Evolutionary conservation across 2,329 filamentous ascomycete species (phyloP).

Genomic region (Thermothelomyces thermophilus): DNA sequence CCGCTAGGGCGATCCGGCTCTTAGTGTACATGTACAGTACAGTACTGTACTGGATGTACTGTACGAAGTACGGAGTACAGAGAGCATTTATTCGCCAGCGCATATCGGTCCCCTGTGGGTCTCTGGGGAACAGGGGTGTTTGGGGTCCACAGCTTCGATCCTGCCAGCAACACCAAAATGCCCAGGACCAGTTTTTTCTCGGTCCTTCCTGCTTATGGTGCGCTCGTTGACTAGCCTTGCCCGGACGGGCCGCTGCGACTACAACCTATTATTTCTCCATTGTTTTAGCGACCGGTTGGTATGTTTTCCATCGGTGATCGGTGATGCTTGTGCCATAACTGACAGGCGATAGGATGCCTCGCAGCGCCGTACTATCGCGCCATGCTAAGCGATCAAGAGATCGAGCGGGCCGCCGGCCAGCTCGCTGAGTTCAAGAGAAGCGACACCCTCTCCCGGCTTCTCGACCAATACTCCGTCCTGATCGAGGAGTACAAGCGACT

Average conservation of each 20-base stretch:
- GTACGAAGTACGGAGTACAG: no score
- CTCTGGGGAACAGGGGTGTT: no score
- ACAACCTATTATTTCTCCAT: neutral
- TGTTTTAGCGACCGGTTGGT: neutral
- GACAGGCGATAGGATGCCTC: neutral
- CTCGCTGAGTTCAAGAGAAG: slow-evolving; percentile 14
- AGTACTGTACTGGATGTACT: no score
- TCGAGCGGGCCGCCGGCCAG: slow-evolving; percentile 16
- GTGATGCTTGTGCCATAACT: neutral
- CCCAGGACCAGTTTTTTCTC: neutral
- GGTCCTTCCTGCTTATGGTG: neutral
- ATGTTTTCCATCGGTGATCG: no score
- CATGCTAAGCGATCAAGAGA: slow-evolving; percentile 22
- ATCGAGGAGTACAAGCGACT: slow-evolving; percentile 49
- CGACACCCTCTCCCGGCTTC: slow-evolving; percentile 8
- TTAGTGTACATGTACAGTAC: no score
- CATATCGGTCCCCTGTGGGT: no score
- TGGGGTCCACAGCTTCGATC: no score
- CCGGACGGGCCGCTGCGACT: slow-evolving; percentile 3
- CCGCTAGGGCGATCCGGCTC: no score
- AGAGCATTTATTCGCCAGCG: no score
- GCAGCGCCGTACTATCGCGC: neutral
- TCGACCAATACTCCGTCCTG: slow-evolving; percentile 32
- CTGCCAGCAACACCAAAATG: neutral
- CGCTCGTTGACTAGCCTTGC: neutral